Evolutionary conservation across 2,329 filamentous ascomycete genomes (phyloP).

Genomic region (Apiospora saccharicola): DNA sequence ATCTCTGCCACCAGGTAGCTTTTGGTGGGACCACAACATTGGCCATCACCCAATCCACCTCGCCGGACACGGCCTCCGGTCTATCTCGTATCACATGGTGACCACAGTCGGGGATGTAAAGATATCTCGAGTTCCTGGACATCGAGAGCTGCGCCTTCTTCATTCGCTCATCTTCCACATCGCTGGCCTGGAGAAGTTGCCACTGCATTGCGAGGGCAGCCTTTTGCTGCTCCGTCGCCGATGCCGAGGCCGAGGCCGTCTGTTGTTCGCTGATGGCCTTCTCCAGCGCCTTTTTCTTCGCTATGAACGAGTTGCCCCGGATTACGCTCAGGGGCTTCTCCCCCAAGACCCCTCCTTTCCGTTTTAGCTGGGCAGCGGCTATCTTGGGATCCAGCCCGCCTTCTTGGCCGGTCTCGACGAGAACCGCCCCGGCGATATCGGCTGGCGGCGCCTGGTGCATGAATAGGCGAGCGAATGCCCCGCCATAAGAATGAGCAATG

Average conservation of each 20-base stretch:
- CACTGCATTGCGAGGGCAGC: slow-evolving; percentile 27
- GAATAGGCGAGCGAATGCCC: slow-evolving; percentile 40
- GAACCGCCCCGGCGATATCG: slow-evolving; percentile 35
- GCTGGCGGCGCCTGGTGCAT: slow-evolving; percentile 28
- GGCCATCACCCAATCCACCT: slow-evolving; percentile 38
- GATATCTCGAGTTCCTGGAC: slow-evolving; percentile 32
- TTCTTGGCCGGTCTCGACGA: slow-evolving; percentile 42
- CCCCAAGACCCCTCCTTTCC: slow-evolving; percentile 30
- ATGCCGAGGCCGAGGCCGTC: no score
- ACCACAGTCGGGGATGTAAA: slow-evolving; percentile 37
- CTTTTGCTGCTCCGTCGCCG: not conserved
- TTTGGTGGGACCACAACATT: not conserved
- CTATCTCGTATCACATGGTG: slow-evolving; percentile 39
- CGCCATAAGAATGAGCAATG: slow-evolving; percentile 42
- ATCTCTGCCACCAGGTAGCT: not conserved
- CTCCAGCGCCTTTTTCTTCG: slow-evolving; percentile 34
- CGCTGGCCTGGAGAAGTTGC: slow-evolving; percentile 33
- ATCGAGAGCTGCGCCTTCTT: slow-evolving; percentile 39
- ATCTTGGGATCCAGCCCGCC: slow-evolving; percentile 35
- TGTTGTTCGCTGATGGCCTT: no score
- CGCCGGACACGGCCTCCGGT: slow-evolving; percentile 35
- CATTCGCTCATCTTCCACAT: slow-evolving; percentile 38
- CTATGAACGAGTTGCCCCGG: slow-evolving; percentile 35
- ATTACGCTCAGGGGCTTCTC: slow-evolving; percentile 38
- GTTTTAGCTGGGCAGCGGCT: slow-evolving; percentile 35